A percentile compares a stretch with the other conserved stretches of the same genome.
phyloP scores from a whole-genome alignment of 2,329 filamentous ascomycete genomes.

The Lecanicillium sp. region DNA sequence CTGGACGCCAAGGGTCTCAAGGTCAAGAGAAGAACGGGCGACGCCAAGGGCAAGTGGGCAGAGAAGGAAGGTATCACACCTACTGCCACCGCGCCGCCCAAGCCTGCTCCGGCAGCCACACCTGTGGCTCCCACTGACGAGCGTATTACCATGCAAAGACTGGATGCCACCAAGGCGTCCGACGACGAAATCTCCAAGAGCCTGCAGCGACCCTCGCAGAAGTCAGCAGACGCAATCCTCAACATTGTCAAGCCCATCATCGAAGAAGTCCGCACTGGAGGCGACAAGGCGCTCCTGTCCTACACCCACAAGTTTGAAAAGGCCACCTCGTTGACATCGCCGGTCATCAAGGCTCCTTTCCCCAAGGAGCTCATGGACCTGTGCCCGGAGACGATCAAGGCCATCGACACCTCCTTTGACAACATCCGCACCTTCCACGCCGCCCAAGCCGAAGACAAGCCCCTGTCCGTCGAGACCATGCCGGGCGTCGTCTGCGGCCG shows the following conservation, averaged over 20 bases:
- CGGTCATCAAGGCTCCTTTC: slow-evolving; percentile 86
- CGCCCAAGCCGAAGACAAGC: slow-evolving; percentile 77
- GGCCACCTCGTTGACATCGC: slow-evolving; percentile 81
- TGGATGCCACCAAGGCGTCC: slow-evolving; percentile 59
- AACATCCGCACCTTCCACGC: slow-evolving; percentile 94
- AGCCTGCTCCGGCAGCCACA: slow-evolving; percentile 22
- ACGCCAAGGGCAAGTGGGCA: slow-evolving; percentile 90
- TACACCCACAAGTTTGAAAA: slow-evolving; percentile 99
- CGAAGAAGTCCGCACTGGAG: slow-evolving; percentile 71
- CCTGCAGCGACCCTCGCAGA: slow-evolving; percentile 84
- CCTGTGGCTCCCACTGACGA: slow-evolving; percentile 28
- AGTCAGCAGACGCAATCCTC: slow-evolving; percentile 89
- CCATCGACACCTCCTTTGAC: slow-evolving; percentile 90
- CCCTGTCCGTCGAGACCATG: slow-evolving; percentile 91
- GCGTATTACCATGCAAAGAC: slow-evolving; percentile 76
- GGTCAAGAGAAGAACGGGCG: slow-evolving; percentile 85
- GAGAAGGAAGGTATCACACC: slow-evolving; percentile 66
- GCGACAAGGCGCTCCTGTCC: slow-evolving; percentile 80
- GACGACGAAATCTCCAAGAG: slow-evolving; percentile 61
- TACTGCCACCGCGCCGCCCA: slow-evolving; percentile 26
- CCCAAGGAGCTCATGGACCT: slow-evolving; percentile 79
- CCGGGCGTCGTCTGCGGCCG: slow-evolving; percentile 91
- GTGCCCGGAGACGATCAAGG: slow-evolving; percentile 71
- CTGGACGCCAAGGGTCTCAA: slow-evolving; percentile 93
- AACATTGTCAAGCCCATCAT: slow-evolving; percentile 88